These are phyloP conservation scores for Kurtzmaniella quercitrusa DNA, from an alignment of 1,139 yeast genomes.

Conservation along the genomic window DNA sequence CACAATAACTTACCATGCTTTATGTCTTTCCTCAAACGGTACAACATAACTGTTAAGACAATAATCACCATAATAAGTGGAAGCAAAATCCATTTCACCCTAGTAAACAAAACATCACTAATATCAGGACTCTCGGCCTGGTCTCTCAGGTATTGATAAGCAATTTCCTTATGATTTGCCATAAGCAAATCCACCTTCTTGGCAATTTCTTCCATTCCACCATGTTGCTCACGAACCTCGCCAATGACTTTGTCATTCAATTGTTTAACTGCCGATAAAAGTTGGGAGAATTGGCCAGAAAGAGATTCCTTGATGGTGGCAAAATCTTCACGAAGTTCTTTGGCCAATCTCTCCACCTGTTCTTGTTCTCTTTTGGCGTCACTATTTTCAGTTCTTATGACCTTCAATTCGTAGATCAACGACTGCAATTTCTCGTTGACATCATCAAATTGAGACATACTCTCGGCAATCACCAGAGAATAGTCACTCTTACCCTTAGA, in stretches of 20 bases:
- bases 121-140: conserved; percentile 7
- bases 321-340: conserved; percentile 15
- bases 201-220: conserved; percentile 28
- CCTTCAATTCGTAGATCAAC: background rate
- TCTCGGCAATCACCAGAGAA: background rate
- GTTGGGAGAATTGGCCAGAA: conserved; percentile 31
- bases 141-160: conserved; percentile 24
- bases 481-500: background rate
- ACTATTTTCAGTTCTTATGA: background rate
- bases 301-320: conserved; percentile 24
- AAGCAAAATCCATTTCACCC: conserved; percentile 39
- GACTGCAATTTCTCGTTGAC: background rate
- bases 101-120: conserved; percentile 8
- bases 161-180: conserved; percentile 39
- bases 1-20: conserved; percentile 51
- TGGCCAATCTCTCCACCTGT: background rate
- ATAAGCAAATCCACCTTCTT: conserved; percentile 41
- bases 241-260: conserved; percentile 39
- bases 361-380: background rate
- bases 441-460: background rate
- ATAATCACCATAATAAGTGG: conserved; percentile 37
- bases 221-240: conserved; percentile 43
- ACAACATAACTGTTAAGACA: conserved; percentile 36
- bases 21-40: conserved; percentile 49
- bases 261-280: conserved; percentile 28